phyloP scores from a whole-genome alignment of 805 yeast species.

The Saturnispora gosingensis region DNA sequence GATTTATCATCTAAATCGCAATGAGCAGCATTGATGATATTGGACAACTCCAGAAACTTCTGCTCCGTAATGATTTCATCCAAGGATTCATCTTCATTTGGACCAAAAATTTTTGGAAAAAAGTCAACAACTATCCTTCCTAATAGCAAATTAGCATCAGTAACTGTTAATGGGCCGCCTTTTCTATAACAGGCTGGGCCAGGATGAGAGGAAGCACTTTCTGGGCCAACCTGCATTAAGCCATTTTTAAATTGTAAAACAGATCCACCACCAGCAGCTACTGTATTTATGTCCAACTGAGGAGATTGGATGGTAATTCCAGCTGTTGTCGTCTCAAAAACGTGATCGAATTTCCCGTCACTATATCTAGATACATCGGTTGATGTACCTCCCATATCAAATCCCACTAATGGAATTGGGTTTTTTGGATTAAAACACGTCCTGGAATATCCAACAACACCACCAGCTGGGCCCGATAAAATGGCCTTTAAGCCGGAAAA shows the following conservation, averaged over 20 bases:
- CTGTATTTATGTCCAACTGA: slow-evolving; percentile 71
- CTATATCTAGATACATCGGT: slow-evolving; percentile 75
- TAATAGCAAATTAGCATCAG: slow-evolving; percentile 71
- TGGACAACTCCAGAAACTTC: slow-evolving; percentile 47
- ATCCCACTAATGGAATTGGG: slow-evolving; percentile 60
- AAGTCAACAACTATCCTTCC: slow-evolving; percentile 66
- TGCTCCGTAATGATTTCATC: slow-evolving; percentile 43
- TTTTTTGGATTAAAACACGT: slow-evolving; percentile 60
- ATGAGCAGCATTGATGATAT: slow-evolving; percentile 44
- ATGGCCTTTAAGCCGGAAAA: slow-evolving; percentile 87
- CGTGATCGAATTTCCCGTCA: slow-evolving; percentile 60
- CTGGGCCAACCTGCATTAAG: slow-evolving; percentile 75
- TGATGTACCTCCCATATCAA: slow-evolving; percentile 90
- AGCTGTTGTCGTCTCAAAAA: slow-evolving; percentile 76
- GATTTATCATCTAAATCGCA: slow-evolving; percentile 35
- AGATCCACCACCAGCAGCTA: slow-evolving; percentile 83
- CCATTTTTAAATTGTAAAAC: slow-evolving; percentile 60
- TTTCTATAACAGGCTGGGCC: slow-evolving; percentile 85
- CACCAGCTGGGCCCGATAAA: slow-evolving; percentile 96
- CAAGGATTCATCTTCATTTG: slow-evolving; percentile 61
- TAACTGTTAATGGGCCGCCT: slow-evolving; percentile 75
- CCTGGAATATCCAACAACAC: slow-evolving; percentile 85
- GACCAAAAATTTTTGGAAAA: slow-evolving; percentile 80
- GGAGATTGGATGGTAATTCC: slow-evolving; percentile 80
- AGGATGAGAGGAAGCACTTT: slow-evolving; percentile 80